phyloP scores from a whole-genome alignment of 441 rosid genomes.

The Isatis lusitanica region DNA sequence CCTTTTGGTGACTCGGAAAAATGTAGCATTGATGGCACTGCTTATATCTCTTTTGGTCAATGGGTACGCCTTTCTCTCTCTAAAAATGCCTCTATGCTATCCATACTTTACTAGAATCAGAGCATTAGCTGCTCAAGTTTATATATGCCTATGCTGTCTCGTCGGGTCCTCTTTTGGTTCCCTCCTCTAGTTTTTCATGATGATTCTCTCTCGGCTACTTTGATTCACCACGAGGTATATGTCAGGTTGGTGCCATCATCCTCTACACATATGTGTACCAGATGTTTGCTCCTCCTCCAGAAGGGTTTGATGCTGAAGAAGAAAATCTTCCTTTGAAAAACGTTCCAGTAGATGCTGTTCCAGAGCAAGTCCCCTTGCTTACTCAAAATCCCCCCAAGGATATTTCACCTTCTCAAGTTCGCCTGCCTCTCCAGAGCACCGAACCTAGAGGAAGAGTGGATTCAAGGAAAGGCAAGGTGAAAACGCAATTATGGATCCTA shows the following conservation, averaged over 20 bases:
- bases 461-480: slow-evolving; percentile 60
- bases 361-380: slow-evolving; percentile 75
- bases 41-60: slow-evolving; percentile 96
- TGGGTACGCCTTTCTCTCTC: slow-evolving; percentile 56
- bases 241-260: slow-evolving; percentile 96
- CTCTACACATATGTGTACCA: slow-evolving; percentile 90
- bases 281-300: slow-evolving; percentile 94
- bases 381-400: slow-evolving; percentile 42
- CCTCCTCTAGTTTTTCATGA: slow-evolving; percentile 11
- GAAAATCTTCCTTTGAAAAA: slow-evolving; percentile 53
- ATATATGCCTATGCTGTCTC: neutral
- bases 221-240: slow-evolving; percentile 10
- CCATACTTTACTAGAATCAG: no score
- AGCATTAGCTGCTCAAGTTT: no score
- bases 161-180: neutral
- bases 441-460: slow-evolving; percentile 38
- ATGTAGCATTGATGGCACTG: slow-evolving; percentile 87
- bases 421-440: slow-evolving; percentile 47
- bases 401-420: slow-evolving; percentile 50
- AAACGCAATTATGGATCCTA: slow-evolving; percentile 4
- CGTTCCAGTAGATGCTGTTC: slow-evolving; percentile 47
- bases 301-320: slow-evolving; percentile 77
- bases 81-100: no score
- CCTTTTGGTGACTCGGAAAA: slow-evolving; percentile 85
- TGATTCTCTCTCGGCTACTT: neutral